A percentile compares a stretch with the other conserved stretches of the same genome.
Conservation (phyloP, 768 basidiomycete genomes). For the Cantharellus cinnabarinus region DNA sequence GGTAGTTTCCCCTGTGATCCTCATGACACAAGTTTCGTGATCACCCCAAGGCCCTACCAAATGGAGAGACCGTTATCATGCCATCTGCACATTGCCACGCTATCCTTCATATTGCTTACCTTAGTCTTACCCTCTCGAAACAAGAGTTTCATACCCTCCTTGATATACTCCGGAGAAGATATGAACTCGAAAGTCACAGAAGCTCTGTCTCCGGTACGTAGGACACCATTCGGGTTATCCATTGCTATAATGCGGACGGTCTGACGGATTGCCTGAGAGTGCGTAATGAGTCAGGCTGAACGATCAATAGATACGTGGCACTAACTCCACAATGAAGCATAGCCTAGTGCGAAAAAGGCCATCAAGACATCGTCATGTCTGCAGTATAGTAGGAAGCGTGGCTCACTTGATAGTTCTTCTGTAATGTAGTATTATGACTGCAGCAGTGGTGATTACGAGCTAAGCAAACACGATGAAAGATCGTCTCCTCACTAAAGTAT, state of each 20-base stretch:
- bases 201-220: constrained; percentile 88
- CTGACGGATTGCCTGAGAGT: constrained; percentile 60
- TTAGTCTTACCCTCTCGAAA: constrained; percentile 95
- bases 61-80: neutral
- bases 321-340: constrained; percentile 84
- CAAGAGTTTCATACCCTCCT: constrained; percentile 80
- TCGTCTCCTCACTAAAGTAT: constrained; percentile 55
- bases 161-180: constrained; percentile 76
- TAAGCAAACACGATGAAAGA: neutral
- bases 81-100: neutral
- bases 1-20: neutral
- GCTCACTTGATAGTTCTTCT: constrained; percentile 71
- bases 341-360: constrained; percentile 25
- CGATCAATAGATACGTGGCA: constrained; percentile 3
- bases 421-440: constrained; percentile 82
- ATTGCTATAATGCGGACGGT: constrained; percentile 80
- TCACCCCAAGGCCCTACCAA: constrained; percentile 13
- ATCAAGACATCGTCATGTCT: too few species aligned
- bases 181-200: constrained; percentile 93
- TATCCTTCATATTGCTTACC: constrained; percentile 20
- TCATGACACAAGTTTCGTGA: constrained; percentile 9
- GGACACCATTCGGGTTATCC: constrained; percentile 72
- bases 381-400: neutral
- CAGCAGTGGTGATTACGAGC: neutral
- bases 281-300: neutral